Evolutionary conservation across 257 asterid genomes (phyloP).

Genomic region (Datura wrightii): DNA sequence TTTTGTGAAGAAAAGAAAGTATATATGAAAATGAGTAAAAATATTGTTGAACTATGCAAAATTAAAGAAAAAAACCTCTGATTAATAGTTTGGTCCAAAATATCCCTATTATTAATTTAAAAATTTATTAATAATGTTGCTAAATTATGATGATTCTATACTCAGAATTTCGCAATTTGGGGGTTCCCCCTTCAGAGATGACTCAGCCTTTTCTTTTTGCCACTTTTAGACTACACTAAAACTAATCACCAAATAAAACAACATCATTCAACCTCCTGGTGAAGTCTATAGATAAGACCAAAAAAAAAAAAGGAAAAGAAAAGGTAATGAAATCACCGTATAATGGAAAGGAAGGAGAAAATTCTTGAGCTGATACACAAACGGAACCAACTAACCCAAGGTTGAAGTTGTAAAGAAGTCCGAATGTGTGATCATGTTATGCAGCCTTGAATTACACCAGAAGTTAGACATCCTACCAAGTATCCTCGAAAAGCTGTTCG

Average conservation of each 20-base stretch:
- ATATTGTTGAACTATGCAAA: too few relatives aligned
- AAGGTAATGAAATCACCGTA: background rate
- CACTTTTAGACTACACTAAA: background rate
- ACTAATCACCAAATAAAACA: background rate
- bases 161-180: background rate
- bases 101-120: too few relatives aligned
- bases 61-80: too few relatives aligned
- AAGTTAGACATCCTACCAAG: constrained; percentile 53
- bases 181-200: background rate
- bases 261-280: background rate
- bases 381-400: background rate
- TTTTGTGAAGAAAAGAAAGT: too few relatives aligned
- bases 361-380: background rate
- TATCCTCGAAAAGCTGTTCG: constrained; percentile 79
- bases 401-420: background rate
- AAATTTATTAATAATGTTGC: background rate
- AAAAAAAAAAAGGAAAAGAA: background rate
- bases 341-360: background rate
- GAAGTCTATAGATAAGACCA: background rate
- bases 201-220: too few relatives aligned
- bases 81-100: too few relatives aligned
- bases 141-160: background rate
- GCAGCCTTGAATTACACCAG: background rate
- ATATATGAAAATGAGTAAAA: too few relatives aligned
- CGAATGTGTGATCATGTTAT: background rate